Evolutionary conservation across 768 basidiomycete genomes (phyloP).

Genomic region (Phaeotremella skinneri): DNA sequence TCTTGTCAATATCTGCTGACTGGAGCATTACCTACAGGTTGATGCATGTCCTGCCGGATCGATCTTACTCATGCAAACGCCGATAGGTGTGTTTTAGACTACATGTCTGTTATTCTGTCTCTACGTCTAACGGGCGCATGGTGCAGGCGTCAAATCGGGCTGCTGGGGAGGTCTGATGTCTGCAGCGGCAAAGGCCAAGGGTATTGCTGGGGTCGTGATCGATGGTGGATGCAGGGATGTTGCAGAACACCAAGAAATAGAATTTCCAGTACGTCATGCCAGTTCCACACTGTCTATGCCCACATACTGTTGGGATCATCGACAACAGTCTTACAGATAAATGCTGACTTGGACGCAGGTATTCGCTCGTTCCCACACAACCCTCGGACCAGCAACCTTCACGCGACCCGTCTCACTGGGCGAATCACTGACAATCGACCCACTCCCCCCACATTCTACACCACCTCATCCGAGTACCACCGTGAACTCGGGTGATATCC

Average conservation of each 20-base stretch:
- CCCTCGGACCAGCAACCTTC: constrained; percentile 80
- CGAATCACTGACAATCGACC: constrained; percentile 58
- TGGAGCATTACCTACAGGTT: constrained; percentile 26
- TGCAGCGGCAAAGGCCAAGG: constrained; percentile 71
- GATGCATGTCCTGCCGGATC: constrained; percentile 68
- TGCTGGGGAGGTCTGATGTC: constrained; percentile 92
- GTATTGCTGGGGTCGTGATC: constrained; percentile 71
- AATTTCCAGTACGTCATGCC: constrained; percentile 60
- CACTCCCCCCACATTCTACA: constrained; percentile 56
- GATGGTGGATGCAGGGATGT: constrained; percentile 71
- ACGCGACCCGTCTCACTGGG: constrained; percentile 76
- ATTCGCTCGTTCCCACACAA: constrained; percentile 76
- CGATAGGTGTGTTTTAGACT: constrained; percentile 59
- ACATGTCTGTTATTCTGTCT: background rate
- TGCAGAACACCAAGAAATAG: constrained; percentile 66
- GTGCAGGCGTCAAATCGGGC: constrained; percentile 67
- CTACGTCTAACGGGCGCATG: constrained; percentile 2
- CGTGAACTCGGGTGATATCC: constrained; percentile 73
- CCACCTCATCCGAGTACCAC: constrained; percentile 55
- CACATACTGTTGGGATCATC: background rate
- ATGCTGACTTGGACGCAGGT: constrained; percentile 49
- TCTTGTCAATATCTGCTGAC: too few species aligned
- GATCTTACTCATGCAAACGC: constrained; percentile 72
- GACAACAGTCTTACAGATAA: background rate
- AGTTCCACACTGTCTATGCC: too few species aligned